A percentile compares a stretch with the other conserved stretches of the same genome.
Conservation (phyloP, 2,329 filamentous ascomycete genomes). For the Talaromyces sp. region DNA sequence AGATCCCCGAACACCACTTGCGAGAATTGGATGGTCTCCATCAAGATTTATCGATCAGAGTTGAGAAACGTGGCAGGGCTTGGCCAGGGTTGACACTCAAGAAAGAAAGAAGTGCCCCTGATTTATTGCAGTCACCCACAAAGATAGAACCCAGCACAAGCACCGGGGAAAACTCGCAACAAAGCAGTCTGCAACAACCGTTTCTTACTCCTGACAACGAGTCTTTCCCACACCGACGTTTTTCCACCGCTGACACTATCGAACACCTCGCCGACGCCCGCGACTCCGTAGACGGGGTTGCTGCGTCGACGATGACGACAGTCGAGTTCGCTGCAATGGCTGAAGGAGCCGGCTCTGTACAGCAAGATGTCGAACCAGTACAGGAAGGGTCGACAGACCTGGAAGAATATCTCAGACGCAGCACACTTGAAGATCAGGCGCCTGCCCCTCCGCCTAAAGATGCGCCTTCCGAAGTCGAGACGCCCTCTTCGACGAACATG, state of each 20-base stretch:
- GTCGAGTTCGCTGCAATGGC: constrained; percentile 22
- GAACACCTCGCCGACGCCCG: constrained; percentile 11
- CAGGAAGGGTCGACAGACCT: constrained; percentile 32
- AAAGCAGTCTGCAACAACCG: background rate
- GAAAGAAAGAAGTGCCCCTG: constrained; percentile 19
- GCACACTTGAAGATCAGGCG: constrained; percentile 27
- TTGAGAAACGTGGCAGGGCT: constrained; percentile 34
- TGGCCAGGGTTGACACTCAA: constrained; percentile 25
- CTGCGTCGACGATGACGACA: constrained; percentile 27
- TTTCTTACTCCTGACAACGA: background rate
- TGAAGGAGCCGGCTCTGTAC: constrained; percentile 16
- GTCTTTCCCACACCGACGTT: background rate
- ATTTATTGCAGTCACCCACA: constrained; percentile 16
- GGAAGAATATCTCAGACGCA: constrained; percentile 40
- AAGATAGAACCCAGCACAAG: constrained; percentile 10
- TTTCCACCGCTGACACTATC: constrained; percentile 6
- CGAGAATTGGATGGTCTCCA: constrained; percentile 39
- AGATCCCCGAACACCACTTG: constrained; percentile 38
- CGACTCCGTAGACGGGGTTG: constrained; percentile 13
- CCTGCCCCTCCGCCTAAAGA: constrained; percentile 34
- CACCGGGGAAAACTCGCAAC: background rate
- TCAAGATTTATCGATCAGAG: constrained; percentile 35
- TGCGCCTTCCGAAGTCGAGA: constrained; percentile 24
- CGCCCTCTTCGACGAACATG: constrained; percentile 28
- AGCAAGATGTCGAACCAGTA: constrained; percentile 17